Percentiles rank a stretch among this genome's conserved stretches.
phyloP scores from a whole-genome alignment of 805 yeast species.

The Starmerella bombi region DNA sequence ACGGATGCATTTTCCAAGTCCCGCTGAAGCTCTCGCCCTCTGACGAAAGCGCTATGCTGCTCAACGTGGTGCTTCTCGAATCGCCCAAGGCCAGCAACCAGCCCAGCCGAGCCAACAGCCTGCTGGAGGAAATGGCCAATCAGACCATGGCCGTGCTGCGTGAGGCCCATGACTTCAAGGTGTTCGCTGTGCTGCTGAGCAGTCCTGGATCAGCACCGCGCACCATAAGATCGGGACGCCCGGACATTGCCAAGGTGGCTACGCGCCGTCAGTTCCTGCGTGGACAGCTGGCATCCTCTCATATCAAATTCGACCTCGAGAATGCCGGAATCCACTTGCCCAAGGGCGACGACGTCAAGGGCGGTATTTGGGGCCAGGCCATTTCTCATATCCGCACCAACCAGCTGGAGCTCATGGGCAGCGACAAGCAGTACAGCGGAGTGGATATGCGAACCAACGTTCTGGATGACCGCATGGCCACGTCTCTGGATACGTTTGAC shows the following conservation, averaged over 20 bases:
- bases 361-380: conserved; percentile 76
- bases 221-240: conserved; percentile 68
- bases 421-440: conserved; percentile 68
- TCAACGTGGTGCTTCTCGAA: conserved; percentile 69
- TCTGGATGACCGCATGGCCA: conserved; percentile 62
- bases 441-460: conserved; percentile 65
- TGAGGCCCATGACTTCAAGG: conserved; percentile 56
- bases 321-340: conserved; percentile 49
- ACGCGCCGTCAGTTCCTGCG: conserved; percentile 63
- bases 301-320: conserved; percentile 61
- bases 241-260: conserved; percentile 84
- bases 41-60: conserved; percentile 53
- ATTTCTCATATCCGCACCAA: conserved; percentile 52
- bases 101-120: conserved; percentile 33
- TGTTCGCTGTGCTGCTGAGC: conserved; percentile 70
- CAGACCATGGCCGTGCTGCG: conserved; percentile 36
- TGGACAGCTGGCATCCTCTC: conserved; percentile 68
- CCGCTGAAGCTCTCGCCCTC: conserved; percentile 32
- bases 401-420: conserved; percentile 37
- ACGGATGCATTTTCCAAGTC: conserved; percentile 84
- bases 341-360: conserved; percentile 59
- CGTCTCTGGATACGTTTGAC: conserved; percentile 59
- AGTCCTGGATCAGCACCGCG: conserved; percentile 74
- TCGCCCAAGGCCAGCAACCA: conserved; percentile 36
- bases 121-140: conserved; percentile 40